phyloP scores from a whole-genome alignment of 345 rosid species.

The Excoecaria cochinchinensis region DNA sequence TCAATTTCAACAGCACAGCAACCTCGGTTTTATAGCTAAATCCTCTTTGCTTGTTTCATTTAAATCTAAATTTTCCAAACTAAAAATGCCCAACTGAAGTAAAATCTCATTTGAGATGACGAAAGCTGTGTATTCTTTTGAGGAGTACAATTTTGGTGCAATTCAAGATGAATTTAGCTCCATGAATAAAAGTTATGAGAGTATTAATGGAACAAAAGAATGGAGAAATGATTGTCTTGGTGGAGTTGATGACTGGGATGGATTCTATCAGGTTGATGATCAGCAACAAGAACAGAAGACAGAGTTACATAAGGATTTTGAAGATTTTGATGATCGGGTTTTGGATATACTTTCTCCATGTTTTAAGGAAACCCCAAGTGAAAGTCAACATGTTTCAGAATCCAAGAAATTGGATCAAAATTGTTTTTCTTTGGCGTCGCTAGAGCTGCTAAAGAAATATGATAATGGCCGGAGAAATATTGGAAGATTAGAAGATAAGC shows the following conservation, averaged over 20 bases:
- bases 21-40: background rate
- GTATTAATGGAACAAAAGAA: background rate
- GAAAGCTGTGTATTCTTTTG: background rate
- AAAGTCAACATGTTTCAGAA: conserved; percentile 13
- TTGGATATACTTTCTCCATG: conserved; percentile 25
- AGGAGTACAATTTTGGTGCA: conserved; percentile 3
- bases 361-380: conserved; percentile 20
- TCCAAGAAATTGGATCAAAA: conserved; percentile 19
- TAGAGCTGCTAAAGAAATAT: conserved; percentile 40
- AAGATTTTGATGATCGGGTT: conserved; percentile 24
- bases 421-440: conserved; percentile 33
- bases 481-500: conserved; percentile 24
- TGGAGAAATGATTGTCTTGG: background rate
- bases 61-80: background rate
- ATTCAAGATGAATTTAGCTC: background rate
- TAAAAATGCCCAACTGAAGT: background rate
- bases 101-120: background rate
- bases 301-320: conserved; percentile 11
- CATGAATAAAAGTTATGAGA: background rate
- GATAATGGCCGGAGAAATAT: conserved; percentile 31
- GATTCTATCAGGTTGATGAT: conserved; percentile 23
- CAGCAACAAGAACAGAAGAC: conserved; percentile 21
- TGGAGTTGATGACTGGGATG: conserved; percentile 6
- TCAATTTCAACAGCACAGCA: background rate
- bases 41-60: background rate